phyloP scores from a whole-genome alignment of 495 filamentous ascomycete genomes.

The Tuber borchii region DNA sequence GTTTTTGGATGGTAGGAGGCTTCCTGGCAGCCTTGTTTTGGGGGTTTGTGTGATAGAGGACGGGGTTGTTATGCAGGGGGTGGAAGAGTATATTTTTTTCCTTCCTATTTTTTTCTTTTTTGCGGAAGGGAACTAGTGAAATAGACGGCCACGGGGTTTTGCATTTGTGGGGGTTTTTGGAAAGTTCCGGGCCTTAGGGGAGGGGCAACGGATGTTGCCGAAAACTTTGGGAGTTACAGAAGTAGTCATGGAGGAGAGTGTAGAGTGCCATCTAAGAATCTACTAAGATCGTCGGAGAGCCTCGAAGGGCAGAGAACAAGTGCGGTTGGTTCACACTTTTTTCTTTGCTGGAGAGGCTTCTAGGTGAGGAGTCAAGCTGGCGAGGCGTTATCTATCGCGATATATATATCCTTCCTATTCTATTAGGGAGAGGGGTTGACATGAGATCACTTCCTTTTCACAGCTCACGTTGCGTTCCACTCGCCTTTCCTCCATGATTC shows the following conservation, averaged over 20 bases:
- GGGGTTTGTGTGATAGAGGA: not conserved
- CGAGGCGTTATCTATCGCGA: not conserved
- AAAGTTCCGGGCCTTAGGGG: not conserved
- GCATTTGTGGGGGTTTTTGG: not conserved
- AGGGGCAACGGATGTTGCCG: not conserved
- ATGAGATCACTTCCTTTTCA: not conserved
- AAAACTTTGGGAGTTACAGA: not conserved
- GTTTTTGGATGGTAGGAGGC: not conserved
- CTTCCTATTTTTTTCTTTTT: not conserved
- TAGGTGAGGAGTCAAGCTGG: not conserved
- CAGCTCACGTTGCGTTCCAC: not conserved
- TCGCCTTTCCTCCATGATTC: not conserved
- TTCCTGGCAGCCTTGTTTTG: not conserved
- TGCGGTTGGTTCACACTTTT: not conserved
- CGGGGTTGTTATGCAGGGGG: not conserved
- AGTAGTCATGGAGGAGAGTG: not conserved
- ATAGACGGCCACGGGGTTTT: not conserved
- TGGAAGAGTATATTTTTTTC: not conserved
- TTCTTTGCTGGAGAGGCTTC: not conserved
- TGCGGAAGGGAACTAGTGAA: not conserved
- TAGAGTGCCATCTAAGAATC: not conserved
- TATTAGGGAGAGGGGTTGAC: not conserved
- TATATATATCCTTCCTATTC: not conserved
- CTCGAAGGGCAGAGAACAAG: too few relatives aligned
- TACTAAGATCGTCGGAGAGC: not conserved